These are phyloP conservation scores for Madurella fahalii DNA, from an alignment of 2,329 filamentous ascomycete species.

Conservation along the genomic window DNA sequence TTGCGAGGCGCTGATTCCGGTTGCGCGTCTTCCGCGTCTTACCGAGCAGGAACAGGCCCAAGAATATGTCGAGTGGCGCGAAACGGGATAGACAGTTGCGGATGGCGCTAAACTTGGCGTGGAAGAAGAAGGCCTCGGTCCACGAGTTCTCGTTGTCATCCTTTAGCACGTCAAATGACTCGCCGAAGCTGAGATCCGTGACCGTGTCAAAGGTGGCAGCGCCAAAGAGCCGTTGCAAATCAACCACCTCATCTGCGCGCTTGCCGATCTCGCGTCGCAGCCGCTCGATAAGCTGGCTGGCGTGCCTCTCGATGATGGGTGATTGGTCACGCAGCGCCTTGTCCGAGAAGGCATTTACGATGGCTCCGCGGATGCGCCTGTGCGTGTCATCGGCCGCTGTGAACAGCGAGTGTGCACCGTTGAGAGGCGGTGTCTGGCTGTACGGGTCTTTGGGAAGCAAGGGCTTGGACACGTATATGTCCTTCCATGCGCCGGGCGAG, in stretches of 20 bases:
- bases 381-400: slow-evolving; percentile 11
- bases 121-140: slow-evolving; percentile 4
- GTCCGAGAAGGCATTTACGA: slow-evolving; percentile 11
- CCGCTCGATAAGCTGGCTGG: neutral
- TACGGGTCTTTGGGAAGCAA: slow-evolving; percentile 12
- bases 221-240: neutral
- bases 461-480: slow-evolving; percentile 13
- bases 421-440: slow-evolving; percentile 9
- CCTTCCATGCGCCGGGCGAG: slow-evolving; percentile 9
- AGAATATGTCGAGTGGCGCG: slow-evolving; percentile 9
- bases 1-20: slow-evolving; percentile 7
- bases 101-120: slow-evolving; percentile 12
- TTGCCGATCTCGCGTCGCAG: neutral
- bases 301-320: slow-evolving; percentile 4
- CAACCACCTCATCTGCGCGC: neutral
- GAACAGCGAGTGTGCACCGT: slow-evolving; percentile 10
- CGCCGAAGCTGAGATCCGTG: slow-evolving; percentile 13
- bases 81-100: slow-evolving; percentile 12
- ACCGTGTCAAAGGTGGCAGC: slow-evolving; percentile 29
- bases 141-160: slow-evolving; percentile 5
- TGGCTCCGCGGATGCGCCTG: slow-evolving; percentile 9
- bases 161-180: slow-evolving; percentile 6
- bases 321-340: slow-evolving; percentile 7
- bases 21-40: slow-evolving; percentile 7
- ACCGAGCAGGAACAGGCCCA: slow-evolving; percentile 6